Base-by-base conservation (phyloP, 2,329 filamentous ascomycete genomes). In the Chlorencoelia australis region DNA sequence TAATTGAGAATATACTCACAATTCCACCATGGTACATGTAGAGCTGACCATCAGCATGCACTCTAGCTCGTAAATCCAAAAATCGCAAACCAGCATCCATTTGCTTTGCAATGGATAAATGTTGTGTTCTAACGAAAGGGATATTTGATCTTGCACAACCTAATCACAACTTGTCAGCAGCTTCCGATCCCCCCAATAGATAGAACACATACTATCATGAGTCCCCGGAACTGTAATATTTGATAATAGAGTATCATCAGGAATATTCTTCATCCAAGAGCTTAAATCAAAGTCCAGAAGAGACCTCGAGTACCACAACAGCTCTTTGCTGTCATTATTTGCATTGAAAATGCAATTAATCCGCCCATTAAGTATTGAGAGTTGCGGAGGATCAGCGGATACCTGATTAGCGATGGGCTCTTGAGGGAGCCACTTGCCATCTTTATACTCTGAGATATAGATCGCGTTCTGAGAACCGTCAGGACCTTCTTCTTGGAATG, bases 91-190 rank as follows among this genome's bases (percentile, higher is more conserved):
- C 81, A 44, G 83, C 76, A 14, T 70, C 63, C n/a, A 85, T 66
- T 54, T 85, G 80, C 41, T 73, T 69, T 29, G 60, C 57, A 0
- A 79, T 67, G 19, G 68, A 66, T 13, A 80, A 72, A 24, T 75
- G 71, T 58, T 85, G 80, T 47, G 80, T 84, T 26, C 79, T 71
- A n/a, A 84, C 80, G 7, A 77, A 82, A 0, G 79, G 79, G 18
- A 68, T 61, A 57, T 80, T 66, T 6, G 54, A 59, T 33, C 48
- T 55, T 3, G 60, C 59, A 56, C 68, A 69, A 14, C 77, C 35
- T 37, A n/a, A 14, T 7, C 7, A 13, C 28, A 17, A 15, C 33
- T 30, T 80, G 56, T 85, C 84, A 61, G 85, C 80, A 0, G 80
- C 83, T 39, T 80, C 80, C 1, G 80, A n/a, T n/a, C n/a, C n/a